Conservation (phyloP, 306 rosid species). For the Lathyrus oleraceus region DNA sequence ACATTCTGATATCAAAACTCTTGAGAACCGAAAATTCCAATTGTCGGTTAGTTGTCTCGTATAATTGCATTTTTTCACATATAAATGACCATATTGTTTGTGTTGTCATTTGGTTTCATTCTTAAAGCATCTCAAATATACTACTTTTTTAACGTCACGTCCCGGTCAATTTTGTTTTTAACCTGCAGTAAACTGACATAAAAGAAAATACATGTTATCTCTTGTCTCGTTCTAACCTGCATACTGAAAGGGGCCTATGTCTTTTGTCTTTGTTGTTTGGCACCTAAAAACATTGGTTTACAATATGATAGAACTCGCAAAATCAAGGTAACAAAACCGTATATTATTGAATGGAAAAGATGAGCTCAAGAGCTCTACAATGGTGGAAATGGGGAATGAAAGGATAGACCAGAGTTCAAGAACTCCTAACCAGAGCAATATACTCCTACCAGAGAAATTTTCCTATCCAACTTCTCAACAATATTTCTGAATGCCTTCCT, state of each 20-base stretch:
- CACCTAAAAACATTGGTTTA: neutral
- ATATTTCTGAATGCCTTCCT: too few relatives aligned
- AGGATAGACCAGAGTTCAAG: too few relatives aligned
- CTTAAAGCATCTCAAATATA: neutral
- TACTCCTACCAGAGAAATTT: too few relatives aligned
- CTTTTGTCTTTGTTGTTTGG: neutral
- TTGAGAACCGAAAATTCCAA: constrained; percentile 62
- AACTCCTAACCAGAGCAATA: too few relatives aligned
- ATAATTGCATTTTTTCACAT: constrained; percentile 21
- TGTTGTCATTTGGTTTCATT: neutral
- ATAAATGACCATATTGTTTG: neutral
- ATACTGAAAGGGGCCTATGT: neutral
- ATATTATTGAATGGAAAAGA: too few relatives aligned
- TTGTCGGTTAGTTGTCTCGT: constrained; percentile 62
- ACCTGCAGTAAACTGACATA: neutral
- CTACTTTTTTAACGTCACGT: neutral
- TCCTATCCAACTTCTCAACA: too few relatives aligned
- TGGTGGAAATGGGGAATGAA: too few relatives aligned
- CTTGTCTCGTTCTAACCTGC: neutral
- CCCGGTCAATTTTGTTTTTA: neutral
- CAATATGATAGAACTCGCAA: too few relatives aligned
- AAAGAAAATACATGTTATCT: neutral
- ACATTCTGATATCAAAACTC: constrained; percentile 51
- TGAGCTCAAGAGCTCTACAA: too few relatives aligned
- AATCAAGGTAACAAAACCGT: too few relatives aligned